Base-by-base conservation (phyloP, 306 rosid genomes). In the Cicer cuneatum region DNA sequence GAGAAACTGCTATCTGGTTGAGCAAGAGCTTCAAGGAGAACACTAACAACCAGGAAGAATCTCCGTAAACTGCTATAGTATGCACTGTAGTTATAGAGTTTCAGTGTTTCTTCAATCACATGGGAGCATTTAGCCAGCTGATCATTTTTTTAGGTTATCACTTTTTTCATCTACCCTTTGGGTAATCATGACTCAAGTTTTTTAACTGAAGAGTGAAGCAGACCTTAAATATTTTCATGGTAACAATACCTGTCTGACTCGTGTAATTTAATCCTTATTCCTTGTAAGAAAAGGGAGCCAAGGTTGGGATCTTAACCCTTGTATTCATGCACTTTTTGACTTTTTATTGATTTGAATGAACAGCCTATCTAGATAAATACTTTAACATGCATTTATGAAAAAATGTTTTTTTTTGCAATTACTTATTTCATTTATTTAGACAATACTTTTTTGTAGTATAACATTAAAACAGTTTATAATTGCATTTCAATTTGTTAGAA, bases 1-100 rank as follows among this genome's bases (percentile, higher is more conserved):
- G 99, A 73, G 99, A 95, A 90, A 95, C 99, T 75, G 99, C 99
- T 19, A 95, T 95, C 70, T 95, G 99, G 99, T 86, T 95, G 87
- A 84, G 96, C 40, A 95, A 95, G 82, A 95, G 99, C 90, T 85
- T 92, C 81, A 95, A 95, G 81, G 88, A 86, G 76, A 95, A 87
- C 69, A 80, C 89, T 53, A 40, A n/a, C 71, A 90, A 84, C 82
- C 89, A 69, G 46, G 96, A 88, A 57, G 89, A 79, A 71, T 38
- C 57, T 71, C 45, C 35, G 18, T 83, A 61, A 85, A 74, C 74
- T 49, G 72, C 79, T 58, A 38, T 63, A 73, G 40, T 37, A 46
- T 73, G 86, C 61, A 75, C 39, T 21, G 47, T 83, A 84, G 56
- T 63, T 73, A 41, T 63, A 69, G 81, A 67, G 83, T 69, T 69